A percentile compares a stretch with the other conserved stretches of the same genome.
phyloP scores from a whole-genome alignment of 306 rosid genomes.

The Pyrus communis region DNA sequence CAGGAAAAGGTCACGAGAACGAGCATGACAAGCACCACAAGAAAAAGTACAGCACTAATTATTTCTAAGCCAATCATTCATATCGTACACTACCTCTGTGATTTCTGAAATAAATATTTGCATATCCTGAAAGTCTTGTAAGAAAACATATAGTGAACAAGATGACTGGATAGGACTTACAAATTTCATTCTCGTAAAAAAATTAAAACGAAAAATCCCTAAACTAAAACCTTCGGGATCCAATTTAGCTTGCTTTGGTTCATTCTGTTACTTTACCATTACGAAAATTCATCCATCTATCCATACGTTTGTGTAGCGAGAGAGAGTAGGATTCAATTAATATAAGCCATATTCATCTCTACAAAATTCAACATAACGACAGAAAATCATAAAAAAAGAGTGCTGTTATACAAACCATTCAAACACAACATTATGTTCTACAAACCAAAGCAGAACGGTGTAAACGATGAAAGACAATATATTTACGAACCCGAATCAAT shows the following conservation, averaged over 20 bases:
- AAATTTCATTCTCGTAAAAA: neutral
- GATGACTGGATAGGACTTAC: neutral
- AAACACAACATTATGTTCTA: neutral
- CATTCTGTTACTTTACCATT: neutral
- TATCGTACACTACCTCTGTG: neutral
- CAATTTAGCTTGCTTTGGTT: neutral
- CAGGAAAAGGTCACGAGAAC: neutral
- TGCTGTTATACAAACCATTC: neutral
- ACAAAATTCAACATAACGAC: neutral
- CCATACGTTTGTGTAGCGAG: no score
- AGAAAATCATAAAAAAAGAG: neutral
- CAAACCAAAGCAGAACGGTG: neutral
- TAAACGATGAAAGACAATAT: neutral
- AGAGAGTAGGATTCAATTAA: no score
- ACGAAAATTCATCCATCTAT: neutral
- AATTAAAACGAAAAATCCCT: neutral
- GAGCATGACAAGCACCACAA: neutral
- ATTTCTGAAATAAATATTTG: neutral
- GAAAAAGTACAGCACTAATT: neutral
- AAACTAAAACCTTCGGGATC: neutral
- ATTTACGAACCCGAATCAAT: neutral
- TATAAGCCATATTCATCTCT: neutral
- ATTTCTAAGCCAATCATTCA: neutral
- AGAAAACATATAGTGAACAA: neutral
- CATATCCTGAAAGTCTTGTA: no score